phyloP scores from a whole-genome alignment of 495 filamentous ascomycete species.

The Patellaria atrata region DNA sequence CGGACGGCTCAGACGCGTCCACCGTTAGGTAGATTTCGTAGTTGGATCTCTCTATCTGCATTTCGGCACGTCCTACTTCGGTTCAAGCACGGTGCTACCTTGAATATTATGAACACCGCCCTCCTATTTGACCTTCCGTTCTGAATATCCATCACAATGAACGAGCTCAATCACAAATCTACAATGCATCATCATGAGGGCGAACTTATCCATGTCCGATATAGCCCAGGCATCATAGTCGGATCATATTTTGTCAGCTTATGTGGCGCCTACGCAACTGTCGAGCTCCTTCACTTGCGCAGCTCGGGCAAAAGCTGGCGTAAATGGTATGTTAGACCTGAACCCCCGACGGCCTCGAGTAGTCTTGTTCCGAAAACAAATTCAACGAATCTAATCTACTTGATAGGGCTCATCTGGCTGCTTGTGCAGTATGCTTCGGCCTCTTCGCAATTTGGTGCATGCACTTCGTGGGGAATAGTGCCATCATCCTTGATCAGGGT shows the following conservation, averaged over 20 bases:
- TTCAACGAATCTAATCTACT: slow-evolving; percentile 8
- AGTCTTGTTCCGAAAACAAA: too few relatives aligned
- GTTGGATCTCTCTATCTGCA: too few relatives aligned
- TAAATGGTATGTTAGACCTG: slow-evolving; percentile 17
- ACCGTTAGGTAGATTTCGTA: too few relatives aligned
- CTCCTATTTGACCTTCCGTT: not conserved
- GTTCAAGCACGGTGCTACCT: not conserved
- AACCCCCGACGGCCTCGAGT: not conserved
- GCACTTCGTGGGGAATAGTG: slow-evolving; percentile 78
- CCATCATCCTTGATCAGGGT: slow-evolving; percentile 53
- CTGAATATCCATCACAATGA: not conserved
- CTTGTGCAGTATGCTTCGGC: slow-evolving; percentile 63
- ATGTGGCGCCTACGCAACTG: slow-evolving; percentile 58
- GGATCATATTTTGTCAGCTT: slow-evolving; percentile 67
- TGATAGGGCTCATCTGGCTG: slow-evolving; percentile 52
- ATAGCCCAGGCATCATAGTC: slow-evolving; percentile 48
- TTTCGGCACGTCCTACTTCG: not conserved
- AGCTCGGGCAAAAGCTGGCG: slow-evolving; percentile 18
- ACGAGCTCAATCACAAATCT: not conserved
- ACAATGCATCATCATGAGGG: slow-evolving; percentile 12
- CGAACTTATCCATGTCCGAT: slow-evolving; percentile 36
- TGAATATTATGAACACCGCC: not conserved
- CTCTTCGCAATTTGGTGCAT: slow-evolving; percentile 72
- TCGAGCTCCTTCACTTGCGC: slow-evolving; percentile 68
- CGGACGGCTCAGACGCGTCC: too few relatives aligned